phyloP scores from a whole-genome alignment of 768 basidiomycete genomes.

The Kwoniella pini region DNA sequence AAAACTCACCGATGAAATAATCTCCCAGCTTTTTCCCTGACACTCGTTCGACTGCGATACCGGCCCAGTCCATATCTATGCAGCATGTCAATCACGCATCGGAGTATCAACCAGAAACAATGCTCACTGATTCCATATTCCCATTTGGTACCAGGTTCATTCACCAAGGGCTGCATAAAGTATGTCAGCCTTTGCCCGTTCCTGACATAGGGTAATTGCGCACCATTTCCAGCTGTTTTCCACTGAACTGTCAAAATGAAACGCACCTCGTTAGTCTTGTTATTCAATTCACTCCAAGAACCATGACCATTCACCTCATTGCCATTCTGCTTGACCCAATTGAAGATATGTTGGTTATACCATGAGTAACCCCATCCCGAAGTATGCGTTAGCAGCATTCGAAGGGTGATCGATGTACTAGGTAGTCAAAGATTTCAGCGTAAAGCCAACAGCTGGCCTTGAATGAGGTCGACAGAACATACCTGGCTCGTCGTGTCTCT shows the following conservation, averaged over 20 bases:
- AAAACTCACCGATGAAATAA: conserved; percentile 18
- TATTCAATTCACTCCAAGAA: conserved; percentile 5
- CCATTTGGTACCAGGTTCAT: conserved; percentile 23
- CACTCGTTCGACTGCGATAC: conserved; percentile 12
- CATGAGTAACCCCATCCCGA: conserved; percentile 26
- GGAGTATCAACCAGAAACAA: not conserved
- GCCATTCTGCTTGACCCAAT: conserved; percentile 24
- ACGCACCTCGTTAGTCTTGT: conserved; percentile 16
- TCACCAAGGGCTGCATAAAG: conserved; percentile 17
- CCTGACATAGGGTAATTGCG: not conserved
- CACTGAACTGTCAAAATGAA: conserved; percentile 13
- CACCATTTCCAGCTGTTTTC: conserved; percentile 15
- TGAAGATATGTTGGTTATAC: conserved; percentile 20
- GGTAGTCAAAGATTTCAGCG: not conserved
- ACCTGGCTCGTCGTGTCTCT: conserved; percentile 11
- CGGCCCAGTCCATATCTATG: conserved; percentile 26
- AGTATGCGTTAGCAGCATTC: conserved; percentile 22
- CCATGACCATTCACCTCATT: conserved; percentile 17
- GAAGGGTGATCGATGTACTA: conserved; percentile 21
- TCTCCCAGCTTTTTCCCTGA: conserved; percentile 13
- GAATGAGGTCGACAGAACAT: too few relatives aligned
- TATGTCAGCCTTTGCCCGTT: not conserved
- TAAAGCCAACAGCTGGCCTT: too few relatives aligned
- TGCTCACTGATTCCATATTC: conserved; percentile 22
- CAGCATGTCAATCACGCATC: not conserved